Evolutionary conservation across 1,284 basidiomycete genomes (phyloP).

Genomic region (Inonotus obliquus): DNA sequence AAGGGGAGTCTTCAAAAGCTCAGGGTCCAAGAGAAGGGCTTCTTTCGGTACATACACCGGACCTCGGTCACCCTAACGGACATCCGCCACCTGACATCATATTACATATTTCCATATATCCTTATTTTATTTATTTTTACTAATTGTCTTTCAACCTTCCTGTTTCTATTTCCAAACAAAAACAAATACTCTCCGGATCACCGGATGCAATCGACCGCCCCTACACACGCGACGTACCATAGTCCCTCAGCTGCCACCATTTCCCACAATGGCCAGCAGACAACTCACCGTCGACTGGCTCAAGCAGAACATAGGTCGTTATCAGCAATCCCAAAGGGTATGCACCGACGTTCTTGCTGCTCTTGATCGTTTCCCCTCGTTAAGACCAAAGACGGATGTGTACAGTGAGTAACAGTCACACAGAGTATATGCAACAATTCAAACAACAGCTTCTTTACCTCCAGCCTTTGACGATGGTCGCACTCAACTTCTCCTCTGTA

Average conservation of each 20-base stretch:
- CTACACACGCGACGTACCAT: background rate
- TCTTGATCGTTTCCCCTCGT: constrained; percentile 55
- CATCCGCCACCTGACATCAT: background rate
- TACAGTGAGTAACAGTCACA: constrained; percentile 61
- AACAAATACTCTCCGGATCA: background rate
- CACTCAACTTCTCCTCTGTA: constrained; percentile 82
- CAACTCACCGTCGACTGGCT: constrained; percentile 52
- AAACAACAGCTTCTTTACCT: constrained; percentile 13
- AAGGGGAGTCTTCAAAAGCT: constrained; percentile 2
- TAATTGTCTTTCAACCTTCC: constrained; percentile 5
- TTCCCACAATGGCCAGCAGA: background rate
- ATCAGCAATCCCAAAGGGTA: constrained; percentile 47
- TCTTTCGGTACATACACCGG: background rate
- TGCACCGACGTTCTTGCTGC: constrained; percentile 62
- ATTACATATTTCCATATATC: background rate
- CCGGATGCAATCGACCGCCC: constrained; percentile 2
- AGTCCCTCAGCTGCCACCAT: background rate
- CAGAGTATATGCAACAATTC: constrained; percentile 13
- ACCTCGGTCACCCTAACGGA: background rate
- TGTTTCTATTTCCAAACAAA: background rate
- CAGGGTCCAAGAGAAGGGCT: background rate
- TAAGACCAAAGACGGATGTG: constrained; percentile 87
- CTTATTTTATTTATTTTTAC: background rate
- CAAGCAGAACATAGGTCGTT: constrained; percentile 60
- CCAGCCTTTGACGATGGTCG: constrained; percentile 92